phyloP scores from a whole-genome alignment of 2,329 filamentous ascomycete species.

The Xylariaceae sp. region DNA sequence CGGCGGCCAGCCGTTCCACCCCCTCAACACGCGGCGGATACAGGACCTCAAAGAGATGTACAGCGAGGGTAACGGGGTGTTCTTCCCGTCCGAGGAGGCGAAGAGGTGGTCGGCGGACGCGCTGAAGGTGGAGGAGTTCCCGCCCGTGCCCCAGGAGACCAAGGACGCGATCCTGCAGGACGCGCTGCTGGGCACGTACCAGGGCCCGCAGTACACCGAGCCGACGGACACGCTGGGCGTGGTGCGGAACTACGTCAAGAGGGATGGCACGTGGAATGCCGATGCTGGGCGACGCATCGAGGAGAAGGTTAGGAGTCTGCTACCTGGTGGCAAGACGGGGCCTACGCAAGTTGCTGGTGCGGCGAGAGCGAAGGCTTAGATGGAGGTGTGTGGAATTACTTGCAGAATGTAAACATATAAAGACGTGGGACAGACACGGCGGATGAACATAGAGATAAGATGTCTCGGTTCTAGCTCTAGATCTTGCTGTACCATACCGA shows the following conservation, averaged over 20 bases:
- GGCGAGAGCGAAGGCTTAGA: conserved; percentile 24
- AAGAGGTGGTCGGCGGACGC: conserved; percentile 36
- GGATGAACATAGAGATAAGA: background rate
- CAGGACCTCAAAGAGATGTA: conserved; percentile 35
- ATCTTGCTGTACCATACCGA: conserved; percentile 29
- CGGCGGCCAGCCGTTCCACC: conserved; percentile 44
- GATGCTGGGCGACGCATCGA: conserved; percentile 33
- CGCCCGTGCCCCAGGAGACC: conserved; percentile 23
- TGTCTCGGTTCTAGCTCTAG: conserved; percentile 10
- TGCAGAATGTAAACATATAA: background rate
- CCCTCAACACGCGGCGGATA: conserved; percentile 26
- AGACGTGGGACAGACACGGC: background rate
- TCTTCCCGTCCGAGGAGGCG: conserved; percentile 45
- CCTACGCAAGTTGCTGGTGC: background rate
- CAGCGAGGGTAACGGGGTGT: conserved; percentile 42
- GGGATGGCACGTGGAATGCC: conserved; percentile 42
- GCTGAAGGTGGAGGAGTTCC: conserved; percentile 27
- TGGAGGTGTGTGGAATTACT: background rate
- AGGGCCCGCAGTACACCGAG: conserved; percentile 39
- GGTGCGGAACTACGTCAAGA: conserved; percentile 45
- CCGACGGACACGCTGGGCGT: conserved; percentile 37
- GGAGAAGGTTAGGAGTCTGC: conserved; percentile 37
- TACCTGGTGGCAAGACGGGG: conserved; percentile 19
- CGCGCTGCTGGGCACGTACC: conserved; percentile 47
- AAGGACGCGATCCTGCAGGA: conserved; percentile 44